Conservation (phyloP, 176 grass and related monocot species). For the Ensete ventricosum region DNA sequence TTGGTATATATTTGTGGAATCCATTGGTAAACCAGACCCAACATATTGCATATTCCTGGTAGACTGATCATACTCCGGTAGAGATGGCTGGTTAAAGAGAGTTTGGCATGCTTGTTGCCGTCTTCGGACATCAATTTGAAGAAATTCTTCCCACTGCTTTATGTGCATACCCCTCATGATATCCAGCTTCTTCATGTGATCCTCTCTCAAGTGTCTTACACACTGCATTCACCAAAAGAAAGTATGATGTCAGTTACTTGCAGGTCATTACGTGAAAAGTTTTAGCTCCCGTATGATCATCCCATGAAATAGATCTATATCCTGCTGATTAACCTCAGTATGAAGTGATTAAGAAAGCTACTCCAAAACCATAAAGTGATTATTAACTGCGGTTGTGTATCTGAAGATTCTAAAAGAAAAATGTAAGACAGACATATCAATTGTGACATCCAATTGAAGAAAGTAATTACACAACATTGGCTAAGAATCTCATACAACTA, state of each 20-base stretch:
- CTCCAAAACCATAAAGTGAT: too few relatives aligned
- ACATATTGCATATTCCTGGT: slow-evolving; percentile 35
- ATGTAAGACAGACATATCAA: too few relatives aligned
- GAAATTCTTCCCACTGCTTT: slow-evolving; percentile 70
- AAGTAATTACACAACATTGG: too few relatives aligned
- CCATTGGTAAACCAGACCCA: slow-evolving; percentile 27
- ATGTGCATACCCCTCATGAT: slow-evolving; percentile 37
- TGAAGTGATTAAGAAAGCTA: too few relatives aligned
- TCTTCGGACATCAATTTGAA: slow-evolving; percentile 38
- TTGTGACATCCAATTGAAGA: too few relatives aligned
- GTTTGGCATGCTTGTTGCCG: slow-evolving; percentile 34
- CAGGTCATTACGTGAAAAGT: not conserved
- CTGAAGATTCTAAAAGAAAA: too few relatives aligned
- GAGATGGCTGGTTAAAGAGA: slow-evolving; percentile 26
- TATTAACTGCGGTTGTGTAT: too few relatives aligned
- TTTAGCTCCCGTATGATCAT: not conserved
- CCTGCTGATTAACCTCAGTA: too few relatives aligned
- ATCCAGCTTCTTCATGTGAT: slow-evolving; percentile 57
- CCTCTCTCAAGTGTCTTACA: slow-evolving; percentile 59
- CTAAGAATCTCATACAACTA: too few relatives aligned
- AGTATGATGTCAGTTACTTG: too few relatives aligned
- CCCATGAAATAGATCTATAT: too few relatives aligned
- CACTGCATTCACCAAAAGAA: slow-evolving; percentile 39
- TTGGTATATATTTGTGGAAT: slow-evolving; percentile 47
- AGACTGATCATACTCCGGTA: slow-evolving; percentile 36